phyloP scores from a whole-genome alignment of 2,329 filamentous ascomycete species.

The Exophiala sp. region DNA sequence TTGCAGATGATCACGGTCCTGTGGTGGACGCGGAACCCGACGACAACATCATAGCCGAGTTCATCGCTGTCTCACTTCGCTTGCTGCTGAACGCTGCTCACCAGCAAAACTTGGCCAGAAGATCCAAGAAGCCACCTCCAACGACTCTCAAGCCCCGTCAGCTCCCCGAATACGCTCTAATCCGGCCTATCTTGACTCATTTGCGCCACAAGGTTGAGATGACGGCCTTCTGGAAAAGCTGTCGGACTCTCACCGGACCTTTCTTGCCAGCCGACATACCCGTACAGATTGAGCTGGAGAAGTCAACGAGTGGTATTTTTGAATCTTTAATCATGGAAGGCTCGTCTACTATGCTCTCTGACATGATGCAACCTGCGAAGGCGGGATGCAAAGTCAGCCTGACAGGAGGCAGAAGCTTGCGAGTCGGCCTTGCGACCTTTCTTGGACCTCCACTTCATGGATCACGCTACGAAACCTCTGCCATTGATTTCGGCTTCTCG shows the following conservation, averaged over 20 bases:
- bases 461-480: constrained; percentile 20
- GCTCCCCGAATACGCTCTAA: constrained; percentile 49
- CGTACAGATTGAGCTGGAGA: constrained; percentile 3
- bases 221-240: constrained; percentile 25
- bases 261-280: constrained; percentile 21
- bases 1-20: constrained; percentile 55
- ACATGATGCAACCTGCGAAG: constrained; percentile 16
- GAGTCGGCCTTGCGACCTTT: constrained; percentile 20
- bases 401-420: constrained; percentile 11
- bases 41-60: constrained; percentile 56
- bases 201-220: constrained; percentile 45
- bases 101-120: constrained; percentile 62
- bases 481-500: constrained; percentile 20
- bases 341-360: constrained; percentile 8
- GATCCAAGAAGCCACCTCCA: constrained; percentile 57
- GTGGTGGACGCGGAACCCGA: constrained; percentile 26
- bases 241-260: constrained; percentile 31
- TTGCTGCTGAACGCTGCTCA: constrained; percentile 75
- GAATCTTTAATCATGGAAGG: constrained; percentile 10
- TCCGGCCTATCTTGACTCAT: constrained; percentile 53
- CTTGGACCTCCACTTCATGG: constrained; percentile 25
- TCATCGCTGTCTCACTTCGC: constrained; percentile 61
- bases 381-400: constrained; percentile 17
- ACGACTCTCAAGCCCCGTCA: constrained; percentile 47
- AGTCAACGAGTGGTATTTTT: constrained; percentile 4